Evolutionary conservation across 106 monocot genomes (phyloP), one percentile per base, ranked within the genome.

Genomic region (Platanthera zijinensis): DNA sequence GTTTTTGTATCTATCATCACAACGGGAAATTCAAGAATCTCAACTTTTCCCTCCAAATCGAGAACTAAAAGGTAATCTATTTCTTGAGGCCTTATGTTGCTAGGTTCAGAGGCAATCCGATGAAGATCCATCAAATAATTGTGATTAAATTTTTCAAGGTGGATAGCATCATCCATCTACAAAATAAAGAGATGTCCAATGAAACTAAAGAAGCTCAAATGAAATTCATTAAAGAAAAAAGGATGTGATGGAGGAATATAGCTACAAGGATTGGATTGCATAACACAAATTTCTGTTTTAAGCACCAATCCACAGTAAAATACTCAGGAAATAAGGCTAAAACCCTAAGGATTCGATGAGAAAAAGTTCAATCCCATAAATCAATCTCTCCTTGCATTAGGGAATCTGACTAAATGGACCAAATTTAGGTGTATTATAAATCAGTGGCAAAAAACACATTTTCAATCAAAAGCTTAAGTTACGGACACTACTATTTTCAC

Each of bases 1-100:
- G 74, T 91, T 73, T 77, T 90, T 51, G 87, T 83, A 82, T 94
- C 88, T 76, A 97, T 94, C 89, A 93, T 87, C 52, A 97, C 57
- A 79, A 97, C 89, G 21, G 97, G 97, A 87, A 97, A 97, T 79
- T 97, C 97, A 78, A 97, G 91, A 81, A 97, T 97, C 78, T 97
- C 97, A 75, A 93, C 88, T 81, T 86, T 93, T 22, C 97, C 97
- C 67, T 97, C 97, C 82, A 97, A 80, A 79, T 97, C 97, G 80
- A 97, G 94, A 66, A 97, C 83, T 76, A 97, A 64, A 78, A 97
- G 75, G 53, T 86, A 83, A 83, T 94, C 91, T 14, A 97, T 61
- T 61, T 84, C 74, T 76, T 84, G 87, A 82, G 76, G 73, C 72
- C 76, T 81, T 64, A 86, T 12, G 15, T 79, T 82, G 61, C 76